These are phyloP conservation scores for Annulohypoxylon truncatum DNA, from an alignment of 2,329 filamentous ascomycete genomes.

Conservation along the genomic window DNA sequence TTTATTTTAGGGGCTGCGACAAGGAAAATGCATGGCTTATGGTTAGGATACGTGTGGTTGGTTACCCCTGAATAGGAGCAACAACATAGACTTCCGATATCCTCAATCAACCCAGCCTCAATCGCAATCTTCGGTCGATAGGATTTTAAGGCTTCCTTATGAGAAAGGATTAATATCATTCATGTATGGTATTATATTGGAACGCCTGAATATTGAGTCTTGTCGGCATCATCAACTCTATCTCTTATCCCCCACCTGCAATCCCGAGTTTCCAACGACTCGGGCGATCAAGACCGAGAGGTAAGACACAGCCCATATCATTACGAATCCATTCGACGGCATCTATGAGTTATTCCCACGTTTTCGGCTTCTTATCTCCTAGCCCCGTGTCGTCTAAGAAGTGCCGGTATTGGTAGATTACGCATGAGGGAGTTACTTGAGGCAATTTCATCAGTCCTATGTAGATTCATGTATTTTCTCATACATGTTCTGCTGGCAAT, in stretches of 20 bases:
- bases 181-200: neutral
- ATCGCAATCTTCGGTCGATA: neutral
- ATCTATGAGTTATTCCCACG: neutral
- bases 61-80: neutral
- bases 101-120: neutral
- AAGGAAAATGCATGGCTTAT: neutral
- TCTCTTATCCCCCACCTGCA: neutral
- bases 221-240: neutral
- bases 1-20: neutral
- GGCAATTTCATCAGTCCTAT: neutral
- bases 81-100: neutral
- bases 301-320: neutral
- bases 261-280: neutral
- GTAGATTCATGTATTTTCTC: neutral
- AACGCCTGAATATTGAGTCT: neutral
- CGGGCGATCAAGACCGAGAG: too few species aligned
- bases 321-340: neutral
- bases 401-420: neutral
- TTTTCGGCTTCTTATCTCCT: neutral
- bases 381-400: neutral
- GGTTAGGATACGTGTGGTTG: neutral
- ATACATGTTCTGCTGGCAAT: neutral
- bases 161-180: neutral
- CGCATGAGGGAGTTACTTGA: neutral
- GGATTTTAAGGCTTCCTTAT: neutral